Conservation (phyloP, 768 basidiomycete genomes). For the Boletus coccyginus region DNA sequence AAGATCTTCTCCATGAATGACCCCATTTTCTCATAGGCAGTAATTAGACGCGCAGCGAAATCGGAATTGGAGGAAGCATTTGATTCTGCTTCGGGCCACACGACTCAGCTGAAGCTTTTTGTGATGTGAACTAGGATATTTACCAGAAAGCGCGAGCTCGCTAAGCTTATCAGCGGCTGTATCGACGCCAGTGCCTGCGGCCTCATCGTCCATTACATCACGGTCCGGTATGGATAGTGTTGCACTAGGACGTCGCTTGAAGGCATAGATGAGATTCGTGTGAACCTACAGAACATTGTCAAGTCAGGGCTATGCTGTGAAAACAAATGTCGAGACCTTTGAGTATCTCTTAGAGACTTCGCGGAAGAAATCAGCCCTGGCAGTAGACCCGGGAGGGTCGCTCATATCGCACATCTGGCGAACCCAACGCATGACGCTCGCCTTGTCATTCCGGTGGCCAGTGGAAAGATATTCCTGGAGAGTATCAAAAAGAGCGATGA, state of each 20-base stretch:
- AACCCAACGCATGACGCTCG: neutral
- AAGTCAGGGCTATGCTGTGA: neutral
- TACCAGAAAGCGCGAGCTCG: neutral
- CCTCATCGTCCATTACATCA: too few species aligned
- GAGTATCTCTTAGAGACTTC: neutral
- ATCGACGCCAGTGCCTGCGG: neutral
- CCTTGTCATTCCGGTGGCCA: neutral
- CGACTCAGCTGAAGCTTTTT: neutral
- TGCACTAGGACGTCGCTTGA: neutral
- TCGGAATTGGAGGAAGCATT: neutral
- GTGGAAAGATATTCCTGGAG: neutral
- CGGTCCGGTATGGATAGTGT: neutral
- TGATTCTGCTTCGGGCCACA: neutral
- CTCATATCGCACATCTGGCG: conserved; percentile 5
- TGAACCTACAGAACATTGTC: neutral
- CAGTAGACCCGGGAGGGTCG: neutral
- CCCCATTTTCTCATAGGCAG: neutral
- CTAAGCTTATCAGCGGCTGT: neutral
- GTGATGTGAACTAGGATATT: neutral
- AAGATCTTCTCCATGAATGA: neutral
- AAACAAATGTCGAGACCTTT: neutral
- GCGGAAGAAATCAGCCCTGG: neutral
- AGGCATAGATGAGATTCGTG: neutral
- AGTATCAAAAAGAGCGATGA: conserved; percentile 11
- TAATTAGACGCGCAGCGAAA: neutral